Evolutionary conservation across 495 filamentous ascomycete genomes (phyloP).

Genomic region (Glarea lozoyensis): DNA sequence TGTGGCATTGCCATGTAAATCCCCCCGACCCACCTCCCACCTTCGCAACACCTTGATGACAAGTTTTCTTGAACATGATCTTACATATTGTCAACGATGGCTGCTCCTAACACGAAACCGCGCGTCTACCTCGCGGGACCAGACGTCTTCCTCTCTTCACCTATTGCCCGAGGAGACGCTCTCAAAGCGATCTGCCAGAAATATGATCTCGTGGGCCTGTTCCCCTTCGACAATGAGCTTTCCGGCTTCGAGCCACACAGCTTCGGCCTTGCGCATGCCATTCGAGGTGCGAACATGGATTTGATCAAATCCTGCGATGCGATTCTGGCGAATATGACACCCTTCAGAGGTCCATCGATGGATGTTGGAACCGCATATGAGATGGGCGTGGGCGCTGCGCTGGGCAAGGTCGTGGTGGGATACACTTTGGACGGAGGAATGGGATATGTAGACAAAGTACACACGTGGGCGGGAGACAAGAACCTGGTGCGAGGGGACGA

Average conservation of each 20-base stretch:
- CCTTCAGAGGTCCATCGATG: background rate
- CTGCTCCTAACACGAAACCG: too few species aligned
- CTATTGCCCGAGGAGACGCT: background rate
- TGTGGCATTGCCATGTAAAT: too few species aligned
- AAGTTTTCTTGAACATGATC: too few species aligned
- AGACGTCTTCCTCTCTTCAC: background rate
- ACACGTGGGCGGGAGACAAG: background rate
- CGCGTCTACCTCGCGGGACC: conserved; percentile 4
- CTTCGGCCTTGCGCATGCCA: background rate
- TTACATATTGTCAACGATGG: too few species aligned
- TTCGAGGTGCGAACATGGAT: conserved; percentile 1
- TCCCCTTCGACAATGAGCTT: conserved; percentile 1
- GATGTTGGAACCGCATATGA: conserved; percentile 3
- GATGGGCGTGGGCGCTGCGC: conserved; percentile 1
- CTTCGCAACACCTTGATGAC: too few species aligned
- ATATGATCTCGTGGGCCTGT: background rate
- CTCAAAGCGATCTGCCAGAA: background rate
- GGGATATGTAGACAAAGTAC: background rate
- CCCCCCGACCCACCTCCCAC: too few species aligned
- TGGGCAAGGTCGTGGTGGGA: conserved; percentile 1
- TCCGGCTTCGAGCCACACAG: background rate
- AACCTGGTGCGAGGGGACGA: background rate
- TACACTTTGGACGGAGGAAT: background rate
- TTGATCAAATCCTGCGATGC: background rate
- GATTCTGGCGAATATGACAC: conserved; percentile 2